Conservation (phyloP, 805 yeast species). For the Teunomyces gatunensis region DNA sequence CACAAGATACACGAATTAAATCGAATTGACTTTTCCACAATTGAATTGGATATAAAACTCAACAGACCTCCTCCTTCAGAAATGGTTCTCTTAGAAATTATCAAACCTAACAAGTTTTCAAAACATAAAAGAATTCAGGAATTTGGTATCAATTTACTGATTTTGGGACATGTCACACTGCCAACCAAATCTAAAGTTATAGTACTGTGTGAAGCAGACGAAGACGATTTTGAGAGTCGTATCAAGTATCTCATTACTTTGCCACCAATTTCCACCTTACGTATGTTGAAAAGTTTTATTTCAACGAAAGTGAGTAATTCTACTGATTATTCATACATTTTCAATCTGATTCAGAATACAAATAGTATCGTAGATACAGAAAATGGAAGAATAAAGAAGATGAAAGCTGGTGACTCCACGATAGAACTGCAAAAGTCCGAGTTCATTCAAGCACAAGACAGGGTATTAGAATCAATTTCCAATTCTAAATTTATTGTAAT, state of each 20-base stretch:
- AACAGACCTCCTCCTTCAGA: not conserved
- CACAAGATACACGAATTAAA: constrained; percentile 11
- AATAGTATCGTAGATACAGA: not conserved
- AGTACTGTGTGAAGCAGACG: constrained; percentile 1
- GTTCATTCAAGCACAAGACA: not conserved
- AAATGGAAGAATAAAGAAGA: not conserved
- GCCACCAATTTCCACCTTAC: not conserved
- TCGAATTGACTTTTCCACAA: constrained; percentile 2
- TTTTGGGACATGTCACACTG: not conserved
- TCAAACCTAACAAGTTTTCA: constrained; percentile 25
- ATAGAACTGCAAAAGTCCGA: not conserved
- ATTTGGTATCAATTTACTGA: constrained; percentile 20
- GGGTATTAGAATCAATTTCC: not conserved
- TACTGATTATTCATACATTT: not conserved
- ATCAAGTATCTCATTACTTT: constrained; percentile 6
- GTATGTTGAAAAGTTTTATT: not conserved
- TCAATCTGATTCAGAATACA: not conserved
- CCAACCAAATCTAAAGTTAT: not conserved
- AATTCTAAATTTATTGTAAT: constrained; percentile 9
- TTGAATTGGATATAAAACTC: constrained; percentile 2
- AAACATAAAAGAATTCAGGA: constrained; percentile 16
- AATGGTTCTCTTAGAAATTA: constrained; percentile 21
- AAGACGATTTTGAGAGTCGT: constrained; percentile 9
- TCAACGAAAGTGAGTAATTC: not conserved
- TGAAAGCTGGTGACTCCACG: not conserved